Percentiles rank a stretch among this genome's conserved stretches.
These are phyloP conservation scores for Quercus dentata DNA, from an alignment of 306 rosid species.

Conservation along the genomic window DNA sequence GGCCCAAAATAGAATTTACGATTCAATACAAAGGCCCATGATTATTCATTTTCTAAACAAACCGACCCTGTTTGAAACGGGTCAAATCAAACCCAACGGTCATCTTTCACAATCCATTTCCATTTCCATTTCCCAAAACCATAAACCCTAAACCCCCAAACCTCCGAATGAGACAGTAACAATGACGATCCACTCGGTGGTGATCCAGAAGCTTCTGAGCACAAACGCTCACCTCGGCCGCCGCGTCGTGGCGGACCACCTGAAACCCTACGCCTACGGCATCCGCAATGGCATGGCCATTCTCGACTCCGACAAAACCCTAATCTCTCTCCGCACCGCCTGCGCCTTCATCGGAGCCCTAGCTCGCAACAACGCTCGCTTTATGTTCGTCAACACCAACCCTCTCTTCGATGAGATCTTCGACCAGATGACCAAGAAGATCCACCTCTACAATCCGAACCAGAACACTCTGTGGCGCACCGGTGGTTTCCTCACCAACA, in stretches of 20 bases:
- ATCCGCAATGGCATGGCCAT: constrained; percentile 65
- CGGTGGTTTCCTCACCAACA: constrained; percentile 78
- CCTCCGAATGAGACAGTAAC: no score
- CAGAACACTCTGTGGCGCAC: constrained; percentile 60
- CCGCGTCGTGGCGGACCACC: constrained; percentile 56
- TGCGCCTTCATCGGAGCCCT: constrained; percentile 63
- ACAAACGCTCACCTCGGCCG: constrained; percentile 75
- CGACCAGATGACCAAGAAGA: constrained; percentile 59
- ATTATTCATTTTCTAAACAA: no score
- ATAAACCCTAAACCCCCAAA: no score
- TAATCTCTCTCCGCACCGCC: constrained; percentile 76
- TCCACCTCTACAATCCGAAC: constrained; percentile 51
- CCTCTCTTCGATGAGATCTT: constrained; percentile 73
- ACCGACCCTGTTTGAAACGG: no score
- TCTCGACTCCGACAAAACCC: constrained; percentile 70
- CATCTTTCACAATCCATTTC: no score
- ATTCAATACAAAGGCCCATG: no score
- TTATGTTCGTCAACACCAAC: constrained; percentile 88
- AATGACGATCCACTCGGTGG: constrained; percentile 69
- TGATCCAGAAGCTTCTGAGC: constrained; percentile 73
- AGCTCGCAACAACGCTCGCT: constrained; percentile 58
- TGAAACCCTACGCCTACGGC: constrained; percentile 70
- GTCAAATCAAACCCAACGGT: no score
- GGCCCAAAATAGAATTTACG: no score
- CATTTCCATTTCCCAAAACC: no score